Percentiles rank a stretch among this genome's conserved stretches.
Conservation (phyloP, 2,329 filamentous ascomycete species). For the Chalara sp. region DNA sequence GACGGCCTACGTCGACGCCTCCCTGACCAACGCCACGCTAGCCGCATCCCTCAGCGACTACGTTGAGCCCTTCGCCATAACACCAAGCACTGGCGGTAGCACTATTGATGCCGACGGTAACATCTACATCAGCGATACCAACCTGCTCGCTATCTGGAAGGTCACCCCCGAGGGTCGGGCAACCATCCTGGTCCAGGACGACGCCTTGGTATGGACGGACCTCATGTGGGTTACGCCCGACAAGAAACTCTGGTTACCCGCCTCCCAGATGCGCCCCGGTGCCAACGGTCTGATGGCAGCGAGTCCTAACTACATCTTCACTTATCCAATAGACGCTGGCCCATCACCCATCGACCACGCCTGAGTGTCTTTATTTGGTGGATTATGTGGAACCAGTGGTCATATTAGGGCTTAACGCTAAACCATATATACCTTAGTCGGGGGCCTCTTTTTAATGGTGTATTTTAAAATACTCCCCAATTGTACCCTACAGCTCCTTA, state of each 20-base stretch:
- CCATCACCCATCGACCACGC: conserved; percentile 9
- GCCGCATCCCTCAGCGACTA: conserved; percentile 20
- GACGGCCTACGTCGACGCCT: conserved; percentile 27
- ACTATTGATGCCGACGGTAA: conserved; percentile 29
- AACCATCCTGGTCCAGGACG: conserved; percentile 11
- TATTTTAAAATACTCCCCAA: too few species aligned
- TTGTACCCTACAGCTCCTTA: too few species aligned
- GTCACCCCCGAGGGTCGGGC: conserved; percentile 8
- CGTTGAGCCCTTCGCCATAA: conserved; percentile 19
- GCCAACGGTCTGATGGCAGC: conserved; percentile 8
- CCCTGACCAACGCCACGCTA: conserved; percentile 28
- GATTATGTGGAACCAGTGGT: too few species aligned
- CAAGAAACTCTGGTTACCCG: conserved; percentile 11
- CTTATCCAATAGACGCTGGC: conserved; percentile 11
- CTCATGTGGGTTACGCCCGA: conserved; percentile 12
- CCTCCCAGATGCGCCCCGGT: conserved; percentile 12
- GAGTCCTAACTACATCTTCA: conserved; percentile 12
- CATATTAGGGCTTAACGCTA: too few species aligned
- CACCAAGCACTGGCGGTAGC: background rate
- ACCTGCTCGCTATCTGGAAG: conserved; percentile 15
- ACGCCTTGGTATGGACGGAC: conserved; percentile 11
- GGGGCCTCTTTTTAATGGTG: too few species aligned
- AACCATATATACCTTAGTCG: too few species aligned
- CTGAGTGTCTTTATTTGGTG: background rate
- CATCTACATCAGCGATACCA: conserved; percentile 30